Evolutionary conservation across 768 basidiomycete genomes (phyloP), one percentile per base, ranked within the genome.

Genomic region (Obba rivulosa): DNA sequence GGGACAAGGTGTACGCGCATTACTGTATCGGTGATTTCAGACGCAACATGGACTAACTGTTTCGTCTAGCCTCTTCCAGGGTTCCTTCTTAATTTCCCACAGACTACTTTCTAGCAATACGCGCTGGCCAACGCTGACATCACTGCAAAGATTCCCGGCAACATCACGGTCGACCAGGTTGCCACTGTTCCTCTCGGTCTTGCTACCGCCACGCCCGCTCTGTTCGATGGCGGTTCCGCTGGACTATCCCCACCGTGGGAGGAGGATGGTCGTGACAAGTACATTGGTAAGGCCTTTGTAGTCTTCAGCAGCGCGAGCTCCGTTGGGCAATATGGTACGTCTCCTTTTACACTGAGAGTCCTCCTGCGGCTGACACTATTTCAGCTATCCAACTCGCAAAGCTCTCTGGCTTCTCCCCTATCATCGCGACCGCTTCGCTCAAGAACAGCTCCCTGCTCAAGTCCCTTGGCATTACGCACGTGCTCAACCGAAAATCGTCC

Each of bases 1-100:
- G 70, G 16, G 69, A 70, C 51, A 57, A 57, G 48, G 63, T 69
- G 61, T 64, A 31, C 45, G 60, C 47, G 18, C 38, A 20, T 10
- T 14, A 38, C 3, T 18, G 34, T n/a, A n/a, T 38, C 23, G 35
- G 28, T 7, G n/a, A 14, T 40, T 25, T 24, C 5, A 8, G n/a
- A 35, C 34, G 9, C 9, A 9, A 9, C 34, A 9, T 9, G n/a
- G 9, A 35, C 34, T 35, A 35, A n/a, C n/a, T n/a, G n/a, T 16
- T 16, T 4, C n/a, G 14, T 38, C 16, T 21, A 47, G 48, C 5
- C 17, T 49, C 9, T 20, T 31, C 7, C 13, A 49, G 14, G 34
- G 48, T 14, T 4, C 21, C 25, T 22, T 41, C 21, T 18, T 18
- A 28, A 48, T 55, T 3, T 41, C 47, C 20, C n/a, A n/a, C 31